Conservation (phyloP, 176 grass and related monocot species). For the Juncus effusus region DNA sequence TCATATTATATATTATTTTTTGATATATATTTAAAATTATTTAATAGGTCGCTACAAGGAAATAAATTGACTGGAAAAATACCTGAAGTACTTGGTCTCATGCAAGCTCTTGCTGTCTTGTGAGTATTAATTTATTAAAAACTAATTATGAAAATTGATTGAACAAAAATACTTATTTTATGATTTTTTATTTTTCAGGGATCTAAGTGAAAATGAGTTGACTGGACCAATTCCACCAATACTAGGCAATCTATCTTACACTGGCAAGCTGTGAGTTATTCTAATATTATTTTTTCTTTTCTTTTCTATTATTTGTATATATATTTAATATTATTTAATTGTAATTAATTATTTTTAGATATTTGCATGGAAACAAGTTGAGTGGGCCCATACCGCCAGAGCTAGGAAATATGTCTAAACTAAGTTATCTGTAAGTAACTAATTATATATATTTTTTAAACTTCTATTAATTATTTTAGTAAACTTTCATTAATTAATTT, state of each 20-base stretch:
- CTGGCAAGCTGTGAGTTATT: constrained; percentile 93
- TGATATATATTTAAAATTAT: constrained; percentile 18
- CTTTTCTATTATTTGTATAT: constrained; percentile 17
- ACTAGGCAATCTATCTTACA: constrained; percentile 95
- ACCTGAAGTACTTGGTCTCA: constrained; percentile 97
- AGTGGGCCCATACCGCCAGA: constrained; percentile 76
- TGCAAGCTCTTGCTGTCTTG: constrained; percentile 99
- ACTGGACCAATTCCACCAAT: constrained; percentile 85
- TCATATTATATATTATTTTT: not conserved
- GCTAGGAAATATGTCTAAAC: constrained; percentile 94
- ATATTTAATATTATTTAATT: not conserved
- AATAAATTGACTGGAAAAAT: constrained; percentile 83
- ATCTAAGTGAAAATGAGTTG: constrained; percentile 89
- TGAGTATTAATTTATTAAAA: constrained; percentile 39
- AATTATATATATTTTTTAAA: constrained; percentile 14
- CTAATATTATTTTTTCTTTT: constrained; percentile 5
- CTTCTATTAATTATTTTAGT: not conserved
- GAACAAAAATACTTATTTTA: no score
- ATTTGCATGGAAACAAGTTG: constrained; percentile 95
- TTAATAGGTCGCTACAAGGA: constrained; percentile 86
- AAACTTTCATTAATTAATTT: not conserved
- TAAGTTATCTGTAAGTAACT: constrained; percentile 86
- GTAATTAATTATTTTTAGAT: constrained; percentile 38
- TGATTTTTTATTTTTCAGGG: constrained; percentile 39
- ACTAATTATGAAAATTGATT: no score